These are phyloP conservation scores for Xanthoceras sorbifolium DNA, from an alignment of 345 rosid genomes.

Conservation along the genomic window DNA sequence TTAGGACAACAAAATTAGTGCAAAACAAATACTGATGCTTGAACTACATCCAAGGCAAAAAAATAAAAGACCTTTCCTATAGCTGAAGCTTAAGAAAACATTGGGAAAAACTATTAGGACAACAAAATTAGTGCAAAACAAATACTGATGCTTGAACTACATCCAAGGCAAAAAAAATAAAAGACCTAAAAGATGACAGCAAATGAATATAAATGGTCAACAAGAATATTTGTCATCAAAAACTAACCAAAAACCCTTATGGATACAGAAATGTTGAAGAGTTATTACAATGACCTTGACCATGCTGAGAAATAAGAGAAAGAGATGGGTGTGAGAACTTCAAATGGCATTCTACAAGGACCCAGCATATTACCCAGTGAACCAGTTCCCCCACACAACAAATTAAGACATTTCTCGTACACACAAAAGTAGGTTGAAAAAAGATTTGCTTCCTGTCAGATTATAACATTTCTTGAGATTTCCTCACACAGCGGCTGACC, in stretches of 20 bases:
- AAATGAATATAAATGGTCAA: neutral
- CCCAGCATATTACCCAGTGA: neutral
- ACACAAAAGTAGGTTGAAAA: slow-evolving; percentile 10
- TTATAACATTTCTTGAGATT: slow-evolving; percentile 65
- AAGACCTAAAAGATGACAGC: neutral
- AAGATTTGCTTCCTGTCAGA: neutral
- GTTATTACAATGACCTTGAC: slow-evolving; percentile 14
- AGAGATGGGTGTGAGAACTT: slow-evolving; percentile 22
- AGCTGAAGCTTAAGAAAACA: too few species aligned
- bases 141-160: neutral
- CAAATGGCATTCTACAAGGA: slow-evolving; percentile 8
- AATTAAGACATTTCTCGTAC: slow-evolving; percentile 12
- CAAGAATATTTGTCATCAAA: neutral
- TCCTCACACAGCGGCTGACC: slow-evolving; percentile 65
- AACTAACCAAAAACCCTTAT: slow-evolving; percentile 12
- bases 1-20: neutral
- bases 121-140: neutral
- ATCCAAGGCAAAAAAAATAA: neutral
- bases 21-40: neutral
- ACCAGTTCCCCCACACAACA: slow-evolving; percentile 25
- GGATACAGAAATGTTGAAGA: slow-evolving; percentile 10
- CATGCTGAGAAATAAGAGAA: slow-evolving; percentile 3
- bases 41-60: neutral
- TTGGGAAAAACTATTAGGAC: neutral
- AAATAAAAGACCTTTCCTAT: neutral